Base-by-base conservation (phyloP, 768 basidiomycete genomes). In the Pleurotus platypus region DNA sequence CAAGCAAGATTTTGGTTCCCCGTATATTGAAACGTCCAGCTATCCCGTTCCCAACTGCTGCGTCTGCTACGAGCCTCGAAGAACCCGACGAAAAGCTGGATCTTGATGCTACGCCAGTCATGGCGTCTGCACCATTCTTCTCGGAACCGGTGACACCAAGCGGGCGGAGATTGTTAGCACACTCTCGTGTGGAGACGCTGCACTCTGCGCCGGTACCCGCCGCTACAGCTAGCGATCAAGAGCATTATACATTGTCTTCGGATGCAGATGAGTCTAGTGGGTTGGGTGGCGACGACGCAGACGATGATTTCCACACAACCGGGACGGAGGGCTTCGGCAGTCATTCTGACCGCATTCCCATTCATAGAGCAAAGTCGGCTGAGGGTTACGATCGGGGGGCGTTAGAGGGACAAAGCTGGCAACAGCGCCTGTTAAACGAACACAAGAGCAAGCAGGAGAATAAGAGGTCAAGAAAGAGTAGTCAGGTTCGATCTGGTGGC, bases 21-120 rank as follows among this genome's bases (percentile, higher is more conserved):
- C 60, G 42, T 30, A 58, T 40, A 20, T 51, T 63, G 15, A 49
- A 58, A 50, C 47, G 58, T 20, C 18, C 47, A 45, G 20, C 51
- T 40, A 54, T 54, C 20, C 51, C 51, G 12, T 54, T 54, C 22
- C 55, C 46, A 12, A 37, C 48, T 7, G 50, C 37, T 5, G 24
- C 40, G 9, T 45, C 50, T 20, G 56, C 27, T 11, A 26, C n/a
- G 9, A 56, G 60, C 15, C 49, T 57, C 43, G 59, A 62, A 11
- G 56, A 62, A 9, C 58, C 59, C 5, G 60, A 54, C n/a, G 64
- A 63, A 6, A 61, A 45, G 15, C 49, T 46, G 2, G 66, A 62
- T 22, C 60, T 59, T 11, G 65, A 63, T 15, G 63, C 51, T 42
- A 54, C 51, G 13, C 51, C 51, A 8, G 39, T 54, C 22, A 42